Conservation (phyloP, 2,329 filamentous ascomycete species). For the Stagonosporopsis tanaceti region DNA sequence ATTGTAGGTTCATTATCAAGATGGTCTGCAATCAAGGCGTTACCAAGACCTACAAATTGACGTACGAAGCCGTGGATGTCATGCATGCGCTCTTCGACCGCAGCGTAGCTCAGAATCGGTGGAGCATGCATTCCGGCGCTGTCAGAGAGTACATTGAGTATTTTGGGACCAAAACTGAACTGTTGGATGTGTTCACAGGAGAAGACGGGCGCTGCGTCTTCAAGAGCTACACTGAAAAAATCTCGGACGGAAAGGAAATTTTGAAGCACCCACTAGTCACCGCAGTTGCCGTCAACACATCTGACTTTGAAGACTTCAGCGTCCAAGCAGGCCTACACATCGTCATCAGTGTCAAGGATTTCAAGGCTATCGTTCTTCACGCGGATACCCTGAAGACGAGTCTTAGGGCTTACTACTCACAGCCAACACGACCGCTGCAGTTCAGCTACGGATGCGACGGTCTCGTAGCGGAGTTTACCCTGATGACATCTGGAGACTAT, state of each 20-base stretch:
- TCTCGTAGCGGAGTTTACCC: slow-evolving; percentile 76
- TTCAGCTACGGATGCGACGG: slow-evolving; percentile 74
- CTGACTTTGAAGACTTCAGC: slow-evolving; percentile 78
- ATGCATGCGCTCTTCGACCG: slow-evolving; percentile 79
- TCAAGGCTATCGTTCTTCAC: slow-evolving; percentile 79
- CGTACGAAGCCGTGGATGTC: slow-evolving; percentile 76
- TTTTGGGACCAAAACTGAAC: slow-evolving; percentile 81
- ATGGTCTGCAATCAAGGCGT: slow-evolving; percentile 79
- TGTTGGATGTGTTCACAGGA: slow-evolving; percentile 76
- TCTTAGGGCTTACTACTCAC: slow-evolving; percentile 73
- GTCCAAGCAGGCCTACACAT: slow-evolving; percentile 80
- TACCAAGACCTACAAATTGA: slow-evolving; percentile 78
- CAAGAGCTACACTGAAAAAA: slow-evolving; percentile 83
- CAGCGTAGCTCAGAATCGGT: slow-evolving; percentile 70
- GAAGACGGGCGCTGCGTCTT: slow-evolving; percentile 75
- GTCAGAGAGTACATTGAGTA: slow-evolving; percentile 80
- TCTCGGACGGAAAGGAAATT: slow-evolving; percentile 74
- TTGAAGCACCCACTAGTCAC: slow-evolving; percentile 83
- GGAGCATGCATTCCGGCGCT: slow-evolving; percentile 75
- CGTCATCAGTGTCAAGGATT: slow-evolving; percentile 83
- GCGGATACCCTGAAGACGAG: slow-evolving; percentile 73
- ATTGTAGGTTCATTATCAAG: slow-evolving; percentile 77
- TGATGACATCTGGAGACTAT: slow-evolving; percentile 80
- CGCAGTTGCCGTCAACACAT: slow-evolving; percentile 76
- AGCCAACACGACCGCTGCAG: slow-evolving; percentile 75